Evolutionary conservation across 768 basidiomycete species (phyloP).

Genomic region (Termitomyces heimii): DNA sequence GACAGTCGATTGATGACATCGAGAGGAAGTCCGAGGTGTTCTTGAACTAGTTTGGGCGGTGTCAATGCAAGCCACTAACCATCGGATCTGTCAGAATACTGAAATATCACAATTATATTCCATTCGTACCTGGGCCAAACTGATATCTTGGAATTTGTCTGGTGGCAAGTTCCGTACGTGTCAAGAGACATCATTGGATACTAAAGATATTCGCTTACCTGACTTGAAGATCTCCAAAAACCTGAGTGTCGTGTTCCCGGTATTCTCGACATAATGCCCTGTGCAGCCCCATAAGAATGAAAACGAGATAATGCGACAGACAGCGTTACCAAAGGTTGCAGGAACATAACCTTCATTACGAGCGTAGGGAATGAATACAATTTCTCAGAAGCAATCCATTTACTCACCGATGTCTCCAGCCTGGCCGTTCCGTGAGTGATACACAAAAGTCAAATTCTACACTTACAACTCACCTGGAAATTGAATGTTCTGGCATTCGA

Average conservation of each 20-base stretch:
- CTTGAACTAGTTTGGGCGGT: slow-evolving; percentile 14
- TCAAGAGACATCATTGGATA: background rate
- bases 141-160: slow-evolving; percentile 31
- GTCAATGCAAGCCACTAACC: slow-evolving; percentile 19
- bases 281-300: background rate
- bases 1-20: slow-evolving; percentile 23
- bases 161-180: background rate
- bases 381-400: background rate
- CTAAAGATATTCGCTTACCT: slow-evolving; percentile 14
- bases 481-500: slow-evolving; percentile 54
- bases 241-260: slow-evolving; percentile 40
- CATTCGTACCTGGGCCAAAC: slow-evolving; percentile 37
- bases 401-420: slow-evolving; percentile 52
- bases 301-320: background rate
- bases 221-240: slow-evolving; percentile 46
- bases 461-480: slow-evolving; percentile 33
- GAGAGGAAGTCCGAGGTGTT: slow-evolving; percentile 8
- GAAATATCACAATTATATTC: background rate
- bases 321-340: slow-evolving; percentile 39
- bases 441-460: background rate
- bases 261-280: slow-evolving; percentile 54
- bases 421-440: slow-evolving; percentile 15
- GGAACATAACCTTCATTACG: slow-evolving; percentile 44
- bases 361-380: slow-evolving; percentile 1
- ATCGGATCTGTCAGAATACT: background rate